A percentile compares a stretch with the other conserved stretches of the same genome.
phyloP scores from a whole-genome alignment of 352 stramenopile genomes.

The Aphanomyces euteiches region DNA sequence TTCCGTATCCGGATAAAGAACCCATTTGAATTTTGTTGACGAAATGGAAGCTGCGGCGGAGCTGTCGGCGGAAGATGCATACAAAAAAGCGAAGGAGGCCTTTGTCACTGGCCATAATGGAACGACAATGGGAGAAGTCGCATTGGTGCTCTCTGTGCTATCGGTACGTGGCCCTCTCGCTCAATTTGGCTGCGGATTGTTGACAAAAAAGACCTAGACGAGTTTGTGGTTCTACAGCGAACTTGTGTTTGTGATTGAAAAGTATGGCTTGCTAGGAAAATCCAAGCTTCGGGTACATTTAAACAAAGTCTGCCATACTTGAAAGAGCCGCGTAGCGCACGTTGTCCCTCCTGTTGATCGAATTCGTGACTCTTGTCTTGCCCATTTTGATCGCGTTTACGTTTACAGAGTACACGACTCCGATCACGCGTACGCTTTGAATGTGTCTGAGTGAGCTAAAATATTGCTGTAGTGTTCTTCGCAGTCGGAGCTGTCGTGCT shows the following conservation, averaged over 20 bases:
- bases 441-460: neutral
- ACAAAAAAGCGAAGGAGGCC: slow-evolving; percentile 81
- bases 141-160: slow-evolving; percentile 67
- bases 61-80: slow-evolving; percentile 47
- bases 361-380: slow-evolving; percentile 64
- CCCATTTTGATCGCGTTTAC: slow-evolving; percentile 74
- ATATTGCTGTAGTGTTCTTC: slow-evolving; percentile 8
- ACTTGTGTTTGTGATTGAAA: slow-evolving; percentile 64
- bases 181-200: too few species aligned
- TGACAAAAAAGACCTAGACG: neutral
- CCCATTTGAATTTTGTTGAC: neutral
- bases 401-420: slow-evolving; percentile 52
- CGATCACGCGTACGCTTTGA: slow-evolving; percentile 34
- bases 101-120: slow-evolving; percentile 70
- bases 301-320: too few species aligned
- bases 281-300: slow-evolving; percentile 22
- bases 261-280: neutral
- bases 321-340: neutral
- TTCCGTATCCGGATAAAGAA: neutral
- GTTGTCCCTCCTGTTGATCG: slow-evolving; percentile 55
- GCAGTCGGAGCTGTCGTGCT: slow-evolving; percentile 6
- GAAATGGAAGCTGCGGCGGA: neutral
- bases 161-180: slow-evolving; percentile 40
- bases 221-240: slow-evolving; percentile 61
- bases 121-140: slow-evolving; percentile 67